Evolutionary conservation across 2,329 filamentous ascomycete genomes (phyloP).

Genomic region (Epichloe glyceriae): DNA sequence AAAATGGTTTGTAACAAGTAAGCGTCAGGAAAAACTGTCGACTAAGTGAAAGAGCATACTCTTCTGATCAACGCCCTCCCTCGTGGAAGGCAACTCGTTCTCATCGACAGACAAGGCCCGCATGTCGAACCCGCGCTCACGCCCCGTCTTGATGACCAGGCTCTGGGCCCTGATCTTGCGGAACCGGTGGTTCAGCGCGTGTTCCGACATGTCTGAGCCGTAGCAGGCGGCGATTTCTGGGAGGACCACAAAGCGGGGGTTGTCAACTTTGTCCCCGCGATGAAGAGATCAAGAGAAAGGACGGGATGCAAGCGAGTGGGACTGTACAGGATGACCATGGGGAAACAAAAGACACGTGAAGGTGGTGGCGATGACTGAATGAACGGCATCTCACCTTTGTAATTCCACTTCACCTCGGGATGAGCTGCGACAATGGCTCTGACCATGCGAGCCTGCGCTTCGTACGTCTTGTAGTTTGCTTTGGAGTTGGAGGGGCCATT

Average conservation of each 20-base stretch:
- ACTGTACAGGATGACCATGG: background rate
- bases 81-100: constrained; percentile 22
- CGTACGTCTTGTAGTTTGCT: constrained; percentile 47
- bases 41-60: constrained; percentile 20
- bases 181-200: constrained; percentile 38
- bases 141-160: constrained; percentile 23
- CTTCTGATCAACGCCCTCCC: constrained; percentile 25
- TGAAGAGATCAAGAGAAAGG: background rate
- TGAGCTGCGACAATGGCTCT: constrained; percentile 48
- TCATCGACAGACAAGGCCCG: constrained; percentile 26
- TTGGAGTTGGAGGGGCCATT: constrained; percentile 29
- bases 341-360: background rate
- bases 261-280: constrained; percentile 18
- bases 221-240: constrained; percentile 35
- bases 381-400: constrained; percentile 37
- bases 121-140: constrained; percentile 26
- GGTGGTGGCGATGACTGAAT: constrained; percentile 1
- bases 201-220: constrained; percentile 35
- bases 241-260: constrained; percentile 2
- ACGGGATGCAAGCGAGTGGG: background rate
- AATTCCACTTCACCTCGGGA: constrained; percentile 42
- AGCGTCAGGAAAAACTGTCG: too few relatives aligned
- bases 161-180: constrained; percentile 32
- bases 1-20: background rate
- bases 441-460: constrained; percentile 46